These are phyloP conservation scores for Phaeosphaeria sp. DNA, from an alignment of 2,329 filamentous ascomycete genomes.

Conservation along the genomic window DNA sequence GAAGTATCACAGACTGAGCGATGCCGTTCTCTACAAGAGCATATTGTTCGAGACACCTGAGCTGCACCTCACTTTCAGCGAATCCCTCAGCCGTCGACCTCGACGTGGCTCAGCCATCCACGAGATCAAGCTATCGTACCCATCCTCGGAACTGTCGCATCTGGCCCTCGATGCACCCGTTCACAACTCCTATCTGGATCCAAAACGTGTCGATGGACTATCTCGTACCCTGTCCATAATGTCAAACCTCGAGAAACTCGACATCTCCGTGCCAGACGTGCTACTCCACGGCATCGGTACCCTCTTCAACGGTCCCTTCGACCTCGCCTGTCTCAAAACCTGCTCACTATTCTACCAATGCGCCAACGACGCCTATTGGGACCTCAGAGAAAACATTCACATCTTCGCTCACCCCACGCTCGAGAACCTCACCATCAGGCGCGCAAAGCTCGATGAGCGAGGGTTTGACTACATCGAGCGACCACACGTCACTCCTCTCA, in stretches of 20 bases:
- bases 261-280: constrained; percentile 39
- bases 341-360: constrained; percentile 43
- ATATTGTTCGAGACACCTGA: constrained; percentile 41
- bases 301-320: constrained; percentile 43
- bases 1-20: constrained; percentile 39
- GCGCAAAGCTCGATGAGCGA: constrained; percentile 40
- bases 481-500: constrained; percentile 37
- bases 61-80: constrained; percentile 42
- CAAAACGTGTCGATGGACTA: constrained; percentile 34
- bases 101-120: constrained; percentile 42
- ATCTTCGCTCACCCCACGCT: constrained; percentile 42
- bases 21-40: constrained; percentile 41
- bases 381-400: constrained; percentile 44
- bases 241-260: constrained; percentile 43
- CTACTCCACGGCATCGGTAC: constrained; percentile 39
- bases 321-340: constrained; percentile 39
- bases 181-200: constrained; percentile 31
- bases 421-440: constrained; percentile 34
- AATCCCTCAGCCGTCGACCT: constrained; percentile 38
- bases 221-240: constrained; percentile 41
- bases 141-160: constrained; percentile 38
- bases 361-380: constrained; percentile 41
- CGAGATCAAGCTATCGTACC: constrained; percentile 40
- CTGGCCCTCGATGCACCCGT: constrained; percentile 38
- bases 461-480: constrained; percentile 41